Evolutionary conservation across 495 filamentous ascomycete species (phyloP), one percentile per base, ranked within the genome.

Genomic region (Tetracladium marchalianum): DNA sequence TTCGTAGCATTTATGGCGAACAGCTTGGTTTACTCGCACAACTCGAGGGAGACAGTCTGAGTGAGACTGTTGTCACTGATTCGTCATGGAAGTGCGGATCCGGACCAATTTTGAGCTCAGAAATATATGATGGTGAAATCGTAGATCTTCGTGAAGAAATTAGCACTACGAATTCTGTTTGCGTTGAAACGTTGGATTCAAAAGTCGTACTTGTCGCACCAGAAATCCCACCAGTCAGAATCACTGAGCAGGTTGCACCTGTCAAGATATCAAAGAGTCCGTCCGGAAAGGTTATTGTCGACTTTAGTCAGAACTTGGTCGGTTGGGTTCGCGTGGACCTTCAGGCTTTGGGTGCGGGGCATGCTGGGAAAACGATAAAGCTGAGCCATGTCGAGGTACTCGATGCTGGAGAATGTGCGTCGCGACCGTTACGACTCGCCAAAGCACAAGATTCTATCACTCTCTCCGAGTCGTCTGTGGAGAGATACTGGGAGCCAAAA

Each of bases 281-380:
- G 2, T 58, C 62, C 1, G 67, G 67, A 10, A 71, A 68, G 36
- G 68, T 64, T 13, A 56, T 69, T 13, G 41, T 79, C 5, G 75
- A 79, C 48, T 77, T 76, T 49, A 73, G 73, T 11, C 75, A 77
- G 48, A 79, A 77, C 44, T 58, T 77, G 10, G 74, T 76, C 4
- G 75, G 73, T 4, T 64, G 63, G 39, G 51, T 77, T n/a, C 54
- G 54, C 5, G 52, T 72, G n/a, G 59, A 51, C 0, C 58, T 68
- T 4, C 22, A 27, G 7, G 22, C 22, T 27, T 27, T 27, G 22
- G 22, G 22, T 27, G 38, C 50, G 2, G 66, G 64, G 6, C 60
- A 66, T 0, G 46, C 48, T 13, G 66, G 65, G 9, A 56, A 52
- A 1, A 61, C 35, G 18, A 66, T 70, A 22, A 63, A 53, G 16